Evolutionary conservation across 345 rosid genomes (phyloP), one percentile per base, ranked within the genome.

Genomic region (Citrus australasica): DNA sequence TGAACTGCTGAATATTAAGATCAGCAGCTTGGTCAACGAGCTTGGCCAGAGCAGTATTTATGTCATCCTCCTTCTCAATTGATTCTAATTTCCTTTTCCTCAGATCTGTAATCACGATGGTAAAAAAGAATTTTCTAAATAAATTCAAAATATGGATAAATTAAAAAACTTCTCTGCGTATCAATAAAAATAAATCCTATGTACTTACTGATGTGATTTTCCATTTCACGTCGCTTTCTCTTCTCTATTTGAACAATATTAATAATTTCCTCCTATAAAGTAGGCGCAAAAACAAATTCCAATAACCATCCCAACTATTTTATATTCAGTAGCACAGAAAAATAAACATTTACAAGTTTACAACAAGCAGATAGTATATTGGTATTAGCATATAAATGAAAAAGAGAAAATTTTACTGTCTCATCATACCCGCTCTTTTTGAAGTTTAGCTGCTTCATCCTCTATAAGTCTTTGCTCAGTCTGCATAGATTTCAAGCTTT

Each of bases 231-330:
- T 56, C 86, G 85, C 83, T 86, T 91, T 56, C 73, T 85, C 81
- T 74, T 91, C 79, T 88, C 91, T 75, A 67, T 32, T 80, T 79
- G 75, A 37, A 78, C 84, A 74, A 55, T 65, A 5, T 71, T 78
- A 64, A 87, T 82, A 80, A 92, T 86, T 77, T 88, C 92, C 86
- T 95, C 99, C 97, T 90, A 70, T 65, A 82, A n/a, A 79, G 74
- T 71, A 72, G 74, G 22, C 14, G 10, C 30, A 56, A 71, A 74
- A 28, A 32, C 30, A 37, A 68, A 73, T 7, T 61, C 62, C 56
- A 76, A 11, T 37, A 69, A 66, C 70, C 30, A 71, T 27, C 48
- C 51, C 42, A 73, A 68, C 51, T 46, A 75, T 53, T 62, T 42
- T 60, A 42, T 11, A 42, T 42, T 42, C 51, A 11, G 51, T 3